Conservation (phyloP, 495 filamentous ascomycete genomes). For the Aspergillus indologenus region DNA sequence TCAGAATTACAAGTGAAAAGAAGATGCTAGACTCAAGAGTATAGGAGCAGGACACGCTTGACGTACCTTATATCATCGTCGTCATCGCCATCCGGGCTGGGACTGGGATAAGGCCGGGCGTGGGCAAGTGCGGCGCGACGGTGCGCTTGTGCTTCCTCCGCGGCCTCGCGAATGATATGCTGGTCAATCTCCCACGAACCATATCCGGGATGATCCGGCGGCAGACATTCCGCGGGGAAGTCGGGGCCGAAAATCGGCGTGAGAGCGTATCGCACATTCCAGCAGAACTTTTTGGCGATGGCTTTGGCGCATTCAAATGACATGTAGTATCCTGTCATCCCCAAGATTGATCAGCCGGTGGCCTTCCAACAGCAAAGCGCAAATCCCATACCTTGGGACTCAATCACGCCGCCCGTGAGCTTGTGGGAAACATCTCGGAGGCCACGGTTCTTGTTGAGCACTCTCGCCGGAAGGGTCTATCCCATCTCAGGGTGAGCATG, state of each 20-base stretch:
- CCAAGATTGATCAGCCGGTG: neutral
- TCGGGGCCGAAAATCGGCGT: constrained; percentile 83
- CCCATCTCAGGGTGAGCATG: constrained; percentile 1
- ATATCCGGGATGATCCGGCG: constrained; percentile 50
- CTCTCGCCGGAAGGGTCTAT: constrained; percentile 81
- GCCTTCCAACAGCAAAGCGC: neutral
- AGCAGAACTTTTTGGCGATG: constrained; percentile 83
- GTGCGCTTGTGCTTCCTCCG: constrained; percentile 49
- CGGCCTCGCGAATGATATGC: constrained; percentile 54
- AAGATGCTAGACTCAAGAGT: too few relatives aligned
- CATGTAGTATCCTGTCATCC: constrained; percentile 85
- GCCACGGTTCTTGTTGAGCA: constrained; percentile 73
- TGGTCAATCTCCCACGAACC: constrained; percentile 66
- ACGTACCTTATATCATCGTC: too few relatives aligned
- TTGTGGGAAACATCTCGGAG: constrained; percentile 84
- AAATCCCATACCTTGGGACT: constrained; percentile 70
- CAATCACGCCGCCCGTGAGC: constrained; percentile 97
- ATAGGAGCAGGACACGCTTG: too few relatives aligned
- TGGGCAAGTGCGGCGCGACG: constrained; percentile 28
- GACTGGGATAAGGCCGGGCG: neutral
- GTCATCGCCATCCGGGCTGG: neutral
- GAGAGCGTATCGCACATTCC: constrained; percentile 74
- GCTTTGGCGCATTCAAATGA: constrained; percentile 81
- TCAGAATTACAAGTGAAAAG: too few relatives aligned
- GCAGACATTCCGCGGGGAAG: constrained; percentile 72